A percentile compares a stretch with the other conserved stretches of the same genome.
phyloP scores from a whole-genome alignment of 2,329 filamentous ascomycete genomes.

The Alternaria arborescens region DNA sequence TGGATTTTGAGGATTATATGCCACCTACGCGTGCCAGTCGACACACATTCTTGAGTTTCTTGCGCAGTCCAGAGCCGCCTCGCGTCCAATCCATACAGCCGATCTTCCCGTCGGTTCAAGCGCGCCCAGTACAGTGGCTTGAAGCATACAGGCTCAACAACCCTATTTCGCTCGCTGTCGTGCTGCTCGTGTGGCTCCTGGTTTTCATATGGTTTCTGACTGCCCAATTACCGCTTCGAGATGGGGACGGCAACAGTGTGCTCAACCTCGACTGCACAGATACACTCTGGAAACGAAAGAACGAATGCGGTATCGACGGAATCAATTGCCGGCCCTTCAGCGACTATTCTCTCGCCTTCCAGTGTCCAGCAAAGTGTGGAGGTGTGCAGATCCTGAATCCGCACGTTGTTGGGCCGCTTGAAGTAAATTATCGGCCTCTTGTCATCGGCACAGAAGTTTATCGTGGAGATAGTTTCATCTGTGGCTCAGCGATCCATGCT shows the following conservation, averaged over 20 bases:
- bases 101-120: constrained; percentile 71
- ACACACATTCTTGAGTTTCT: constrained; percentile 38
- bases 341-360: constrained; percentile 73
- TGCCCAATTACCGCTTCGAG: constrained; percentile 63
- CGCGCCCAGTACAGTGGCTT: constrained; percentile 68
- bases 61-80: constrained; percentile 55
- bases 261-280: constrained; percentile 72
- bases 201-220: constrained; percentile 72
- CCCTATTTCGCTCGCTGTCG: constrained; percentile 62
- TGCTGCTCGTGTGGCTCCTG: constrained; percentile 71
- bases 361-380: constrained; percentile 75
- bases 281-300: constrained; percentile 74
- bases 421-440: constrained; percentile 64
- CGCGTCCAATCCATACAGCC: constrained; percentile 55
- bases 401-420: constrained; percentile 74
- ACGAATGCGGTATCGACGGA: constrained; percentile 77
- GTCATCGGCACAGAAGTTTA: constrained; percentile 72
- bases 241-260: constrained; percentile 72
- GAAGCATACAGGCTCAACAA: constrained; percentile 58
- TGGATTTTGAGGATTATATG: constrained; percentile 35
- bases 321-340: constrained; percentile 78
- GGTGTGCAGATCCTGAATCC: constrained; percentile 72
- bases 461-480: constrained; percentile 90
- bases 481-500: constrained; percentile 83
- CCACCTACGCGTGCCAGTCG: constrained; percentile 11